Evolutionary conservation across 2,329 filamentous ascomycete species (phyloP), one percentile per base, ranked within the genome.

Genomic region (Sordariomycetes sp.): DNA sequence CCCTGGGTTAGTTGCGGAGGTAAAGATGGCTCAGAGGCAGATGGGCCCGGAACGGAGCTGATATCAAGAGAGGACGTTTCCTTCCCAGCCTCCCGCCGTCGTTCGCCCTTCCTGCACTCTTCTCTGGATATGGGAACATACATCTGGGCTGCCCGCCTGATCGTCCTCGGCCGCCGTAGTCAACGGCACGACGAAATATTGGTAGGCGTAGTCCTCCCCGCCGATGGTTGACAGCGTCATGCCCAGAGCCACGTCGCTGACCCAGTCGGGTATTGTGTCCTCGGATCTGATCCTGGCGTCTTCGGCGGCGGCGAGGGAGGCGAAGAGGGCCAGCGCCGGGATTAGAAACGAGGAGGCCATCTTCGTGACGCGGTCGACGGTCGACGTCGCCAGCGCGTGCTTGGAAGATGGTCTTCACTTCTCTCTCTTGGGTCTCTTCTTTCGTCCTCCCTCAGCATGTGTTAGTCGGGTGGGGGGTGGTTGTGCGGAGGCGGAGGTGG

Each of bases 171-270:
- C 22, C 10, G 64, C 68, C 46, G 62, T 58, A 0, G 76, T 79
- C 59, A 79, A 68, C 14, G 78, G 78, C 43, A 78, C 72, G 20
- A 79, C 70, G 22, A 70, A 69, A 61, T 74, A 78, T 18, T 74
- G 64, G 24, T 58, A 61, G 20, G 57, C 32, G 20, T 28, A 25
- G 11, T 57, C 52, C 51, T 59, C 46, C 24, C 60, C 64, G 12
- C 58, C 61, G 53, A 66, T 59, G 43, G 67, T 59, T 40, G 64
- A 61, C 54, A 79, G 61, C 48, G 68, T 66, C 54, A 80, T 67
- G 50, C 72, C 69, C 70, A 80, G 72, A 54, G 69, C 68, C 43
- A 70, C 74, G 22, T 68, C 65, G 3, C 65, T 58, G 57, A 73
- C 70, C 74, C 72, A 77, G 34, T 66, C 63, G 3, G 74, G 72